Evolutionary conservation across 352 stramenopile genomes (phyloP), one percentile per base, ranked within the genome.

Genomic region (Pythium aristosporum): DNA sequence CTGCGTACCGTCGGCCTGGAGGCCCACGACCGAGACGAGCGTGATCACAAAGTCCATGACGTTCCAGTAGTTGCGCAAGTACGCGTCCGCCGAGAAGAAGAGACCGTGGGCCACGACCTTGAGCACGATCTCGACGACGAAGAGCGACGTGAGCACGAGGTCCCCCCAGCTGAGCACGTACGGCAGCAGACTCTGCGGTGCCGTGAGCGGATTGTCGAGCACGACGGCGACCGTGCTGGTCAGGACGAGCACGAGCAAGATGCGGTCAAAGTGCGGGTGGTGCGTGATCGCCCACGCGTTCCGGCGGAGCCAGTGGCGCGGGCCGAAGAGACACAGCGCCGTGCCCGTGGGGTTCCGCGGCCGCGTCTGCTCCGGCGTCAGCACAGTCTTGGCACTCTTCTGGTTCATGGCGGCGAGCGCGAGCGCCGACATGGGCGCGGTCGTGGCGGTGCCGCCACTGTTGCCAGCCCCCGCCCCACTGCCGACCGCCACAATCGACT

Each of bases 41-140:
- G 92, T 79, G 61, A 97, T 92, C 12, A 88, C 63, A 55, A 90
- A 89, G 57, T 97, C 88, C 66, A 97, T 78, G 2, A 92, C 51
- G 58, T 96, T 95, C 89, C 90, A 97, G 6, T 72, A 72, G 59
- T 89, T 73, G n/a, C 64, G 67, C 11, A 96, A 53, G 69, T 97
- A 97, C 16, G 87, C 67, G 28, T 78, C 49, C 23, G 52, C 47
- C 44, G 82, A 67, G 30, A 89, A 67, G 34, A 72, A 68, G 20
- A 97, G 60, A 0, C 88, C 88, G 12, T 82, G 62, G 2, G 89
- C 82, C 39, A 94, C 55, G 10, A 95, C 65, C 60, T 96, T 96
- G 25, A 97, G 62, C 46, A 88, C 43, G 39, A 94, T 80, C 58
- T 97, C 90, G 0, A 88, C 20, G 5, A 78, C 56, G 54, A 97